Evolutionary conservation across 441 rosid species (phyloP), one percentile per base, ranked within the genome.

Genomic region (Oxalis stricta): DNA sequence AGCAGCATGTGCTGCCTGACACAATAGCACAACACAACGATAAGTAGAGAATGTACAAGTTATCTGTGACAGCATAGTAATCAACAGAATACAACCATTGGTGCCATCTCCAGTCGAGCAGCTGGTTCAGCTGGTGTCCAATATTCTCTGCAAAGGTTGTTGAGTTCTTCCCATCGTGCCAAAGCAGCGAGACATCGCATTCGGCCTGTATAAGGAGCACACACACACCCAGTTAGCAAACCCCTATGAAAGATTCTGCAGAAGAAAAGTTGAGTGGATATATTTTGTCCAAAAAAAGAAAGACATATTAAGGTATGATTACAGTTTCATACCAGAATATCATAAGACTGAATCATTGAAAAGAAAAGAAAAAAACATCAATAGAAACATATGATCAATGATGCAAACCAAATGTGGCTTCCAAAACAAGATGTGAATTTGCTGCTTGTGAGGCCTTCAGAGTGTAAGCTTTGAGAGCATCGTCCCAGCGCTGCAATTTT

Each of bases 401-500:
- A 46, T 50, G 55, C 69, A 17, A 28, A 91, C 99, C 99, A 73
- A 84, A 52, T 18, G 93, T 93, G 63, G 99, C 95, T 58, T 93
- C 97, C 70, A 93, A 64, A 23, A 69, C 77, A 52, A 79, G 69
- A 72, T 79, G 94, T 4, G 91, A 75, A 76, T 73, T 79, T 17
- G 95, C 59, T 53, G 78, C 82, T 75, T 84, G 99, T 44, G 77
- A 60, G 44, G 95, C 91, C 70, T 88, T 93, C 39, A 63, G 57
- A 46, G 95, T 83, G 65, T 93, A 93, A 36, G 99, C 99, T 75
- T 81, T 88, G 47, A 88, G 91, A 55, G 99, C 99, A 66, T 88
- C 99, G 61, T 93, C 96, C 99, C 99, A 93, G 33, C 99, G 76
- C 72, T 93, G 99, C 75, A 93, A 70, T 65, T 93, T 93, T 73